Evolutionary conservation across 2,329 filamentous ascomycete genomes (phyloP), one percentile per base, ranked within the genome.

Genomic region (Xylaria digitata): DNA sequence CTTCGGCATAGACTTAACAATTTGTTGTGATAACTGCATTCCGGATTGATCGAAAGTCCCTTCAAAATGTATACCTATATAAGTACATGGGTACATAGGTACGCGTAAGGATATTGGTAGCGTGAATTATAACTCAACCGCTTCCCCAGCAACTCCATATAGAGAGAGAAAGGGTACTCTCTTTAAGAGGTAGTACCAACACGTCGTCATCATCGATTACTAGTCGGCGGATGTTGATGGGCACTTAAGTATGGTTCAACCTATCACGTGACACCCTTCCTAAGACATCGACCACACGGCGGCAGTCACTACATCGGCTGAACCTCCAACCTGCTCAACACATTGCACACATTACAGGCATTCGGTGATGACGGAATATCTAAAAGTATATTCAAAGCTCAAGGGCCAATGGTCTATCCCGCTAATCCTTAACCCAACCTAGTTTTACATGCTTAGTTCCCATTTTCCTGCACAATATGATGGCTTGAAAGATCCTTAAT

Each of bases 401-500:
- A 55, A 61, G 19, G 45, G 45, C 40, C 46, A 30, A 3, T n/a
- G 7, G 15, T 66, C 54, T 66, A 66, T 52, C 40, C 53, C 56
- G 58, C 7, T 32, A 48, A 49, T 21, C 21, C 43, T 15, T 13
- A 30, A 45, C 45, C 42, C 9, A 63, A 40, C 8, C 40, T 63
- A 48, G 34, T 40, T 60, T 46, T 64, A 63, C 46, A 65, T 50
- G 40, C 45, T 55, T 57, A 43, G 30, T 61, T 17, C 15, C 53
- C 56, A 17, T 70, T 70, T 34, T 55, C 62, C 46, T 61, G 55
- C 17, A 65, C 68, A 30, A 68, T 61, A n/a, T 68, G 65, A 63
- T 68, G 68, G 52, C 68, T 72, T 11, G 63, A 68, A 4, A 73
- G 26, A 64, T 79, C 78, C 17, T 72, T 72, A 19, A 73, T 66